Percentiles rank a stretch among this genome's conserved stretches.
Evolutionary conservation across 2,329 filamentous ascomycete species (phyloP).

Genomic region (Bipolaris gigantea): DNA sequence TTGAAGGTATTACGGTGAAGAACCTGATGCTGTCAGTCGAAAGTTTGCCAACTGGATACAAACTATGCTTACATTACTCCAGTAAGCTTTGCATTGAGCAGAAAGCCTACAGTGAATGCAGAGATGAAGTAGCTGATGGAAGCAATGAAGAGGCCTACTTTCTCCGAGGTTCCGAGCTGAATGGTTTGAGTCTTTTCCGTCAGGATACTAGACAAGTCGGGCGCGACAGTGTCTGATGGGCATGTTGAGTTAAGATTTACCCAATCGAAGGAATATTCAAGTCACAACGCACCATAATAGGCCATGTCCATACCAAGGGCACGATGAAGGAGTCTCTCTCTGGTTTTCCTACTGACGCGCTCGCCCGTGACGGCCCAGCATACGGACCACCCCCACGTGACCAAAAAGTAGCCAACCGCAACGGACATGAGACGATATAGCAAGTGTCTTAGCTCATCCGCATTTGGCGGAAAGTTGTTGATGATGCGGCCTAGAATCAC

Average conservation of each 20-base stretch:
- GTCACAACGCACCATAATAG: conserved; percentile 44
- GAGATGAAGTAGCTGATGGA: conserved; percentile 52
- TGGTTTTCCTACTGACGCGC: conserved; percentile 51
- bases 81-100: conserved; percentile 48
- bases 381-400: conserved; percentile 55
- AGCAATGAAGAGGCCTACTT: conserved; percentile 52
- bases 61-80: conserved; percentile 42
- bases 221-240: conserved; percentile 47
- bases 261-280: not conserved
- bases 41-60: not conserved
- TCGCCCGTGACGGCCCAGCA: conserved; percentile 56
- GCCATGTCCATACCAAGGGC: conserved; percentile 56
- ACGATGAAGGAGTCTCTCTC: conserved; percentile 52
- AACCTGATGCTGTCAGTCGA: conserved; percentile 31
- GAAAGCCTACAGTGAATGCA: conserved; percentile 51
- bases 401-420: conserved; percentile 53
- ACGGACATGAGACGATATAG: conserved; percentile 50
- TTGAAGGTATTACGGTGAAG: conserved; percentile 53
- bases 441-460: conserved; percentile 47
- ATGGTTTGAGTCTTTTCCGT: conserved; percentile 52
- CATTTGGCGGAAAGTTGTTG: conserved; percentile 53
- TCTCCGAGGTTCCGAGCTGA: conserved; percentile 53
- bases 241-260: not conserved
- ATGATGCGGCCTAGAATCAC: conserved; percentile 57
- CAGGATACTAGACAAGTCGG: conserved; percentile 53